Percentiles rank a stretch among this genome's conserved stretches.
phyloP scores from a whole-genome alignment of 176 grass and related monocot species.

The Cenchrus americanus region DNA sequence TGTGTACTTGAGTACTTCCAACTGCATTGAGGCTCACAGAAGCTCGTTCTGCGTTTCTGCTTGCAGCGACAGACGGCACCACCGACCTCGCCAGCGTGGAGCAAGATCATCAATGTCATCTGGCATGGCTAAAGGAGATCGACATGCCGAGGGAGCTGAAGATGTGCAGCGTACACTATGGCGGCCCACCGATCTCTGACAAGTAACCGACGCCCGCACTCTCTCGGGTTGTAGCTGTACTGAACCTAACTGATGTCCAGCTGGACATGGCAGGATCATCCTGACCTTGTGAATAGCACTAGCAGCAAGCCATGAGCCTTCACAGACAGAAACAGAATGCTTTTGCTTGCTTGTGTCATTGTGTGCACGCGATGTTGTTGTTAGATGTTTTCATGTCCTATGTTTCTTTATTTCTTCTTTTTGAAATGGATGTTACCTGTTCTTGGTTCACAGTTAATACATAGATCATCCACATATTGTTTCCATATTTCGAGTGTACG shows the following conservation, averaged over 20 bases:
- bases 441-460: neutral
- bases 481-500: no score
- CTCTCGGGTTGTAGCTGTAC: neutral
- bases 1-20: neutral
- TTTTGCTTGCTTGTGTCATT: neutral
- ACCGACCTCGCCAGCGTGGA: neutral
- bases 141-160: slow-evolving; percentile 60
- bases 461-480: neutral
- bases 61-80: neutral
- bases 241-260: neutral
- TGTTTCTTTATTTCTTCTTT: neutral
- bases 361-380: neutral
- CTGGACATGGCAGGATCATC: slow-evolving; percentile 2
- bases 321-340: neutral
- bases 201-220: slow-evolving; percentile 1
- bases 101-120: neutral
- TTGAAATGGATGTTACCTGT: neutral
- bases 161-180: slow-evolving; percentile 63
- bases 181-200: slow-evolving; percentile 69
- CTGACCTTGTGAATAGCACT: slow-evolving; percentile 35
- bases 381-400: neutral
- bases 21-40: neutral
- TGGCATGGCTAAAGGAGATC: slow-evolving; percentile 80
- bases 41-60: neutral
- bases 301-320: slow-evolving; percentile 24